Base-by-base conservation (phyloP, 805 yeast genomes). In the Barnettozyma vustinii region DNA sequence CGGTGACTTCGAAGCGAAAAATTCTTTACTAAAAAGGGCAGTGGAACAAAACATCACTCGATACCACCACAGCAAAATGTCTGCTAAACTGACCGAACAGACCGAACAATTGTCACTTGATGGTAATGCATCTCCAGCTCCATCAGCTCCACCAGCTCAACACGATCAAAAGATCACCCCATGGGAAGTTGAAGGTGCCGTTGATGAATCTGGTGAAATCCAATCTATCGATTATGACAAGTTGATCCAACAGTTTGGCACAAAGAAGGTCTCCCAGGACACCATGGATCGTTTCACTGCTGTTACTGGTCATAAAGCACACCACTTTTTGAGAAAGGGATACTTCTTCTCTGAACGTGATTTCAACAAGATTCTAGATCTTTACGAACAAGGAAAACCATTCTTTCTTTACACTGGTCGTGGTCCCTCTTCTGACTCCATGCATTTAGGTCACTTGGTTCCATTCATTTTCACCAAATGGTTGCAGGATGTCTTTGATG, bases 141-240 rank as follows among this genome's bases (percentile, higher is more conserved):
- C n/a, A 10, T 10, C 42, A 18, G 9, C 43, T 9, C 16, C 33
- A 9, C 20, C 20, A 9, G 32, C 45, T 4, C 23, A 40, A 20
- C 32, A 40, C 1, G 63, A 58, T 6, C 63, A 59, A 44, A 50
- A 49, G 12, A 75, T 86, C 52, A 94, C 99, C 1, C 99, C 99
- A 44, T 94, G 99, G 99, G 99, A 94, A 66, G 99, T 94, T 27
- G 96, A 87, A 68, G 99, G 98, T 50, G 98, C 97, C 2, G 95
- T 92, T 42, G 97, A 89, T 50, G 96, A 91, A 60, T n/a, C 42
- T 20, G 99, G 99, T 47, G 74, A 84, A 59, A 80, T 86, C n/a
- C 91, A 86, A 66, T 90, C 81, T 25, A 91, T 94, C 57, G 96
- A 94, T 71, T 94, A 94, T 65, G 92, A 88, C 50, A 89, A 89